Base-by-base conservation (phyloP, 257 asterid genomes). In the Eustoma russellianum region DNA sequence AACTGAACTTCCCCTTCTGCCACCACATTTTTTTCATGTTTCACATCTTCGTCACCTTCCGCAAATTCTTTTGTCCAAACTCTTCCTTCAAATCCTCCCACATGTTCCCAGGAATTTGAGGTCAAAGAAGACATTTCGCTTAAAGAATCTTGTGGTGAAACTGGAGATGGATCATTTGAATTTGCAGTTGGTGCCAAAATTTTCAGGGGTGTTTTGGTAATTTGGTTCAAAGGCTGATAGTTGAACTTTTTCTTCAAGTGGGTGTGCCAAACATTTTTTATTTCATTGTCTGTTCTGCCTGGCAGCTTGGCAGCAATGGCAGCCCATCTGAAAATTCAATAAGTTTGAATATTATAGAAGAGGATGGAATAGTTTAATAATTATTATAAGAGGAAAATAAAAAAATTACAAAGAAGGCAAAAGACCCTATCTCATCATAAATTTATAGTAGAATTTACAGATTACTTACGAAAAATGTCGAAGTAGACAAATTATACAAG, bases 211-310 rank as follows among this genome's bases (percentile, higher is more conserved):
- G 68, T 61, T 70, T 79, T 85, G 68, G 82, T 50, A 50, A 34
- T 66, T 33, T 69, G 78, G 12, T 38, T 8, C 5, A 10, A 11
- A 60, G 69, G 62, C 60, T 71, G 35, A 19, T 72, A 4, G 30
- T 70, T 75, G 1, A 79, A 71, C 67, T 64, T 78, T 67, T 88
- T 88, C 89, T 88, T 88, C 67, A 88, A 61, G 63, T 77, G 85
- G 33, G 93, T 88, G 71, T 88, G 95, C 97, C 95, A 88, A 33
- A 88, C 86, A 66, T 88, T 88, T 77, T 88, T 88, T 15, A 88
- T 88, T 58, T 88, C 96, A 8, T 88, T 88, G 73, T 88, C 96
- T 11, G 96, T 88, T 60, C 96, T 59, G 34, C 96, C 96, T 12
- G 96, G 88, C 12, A 88, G 69, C 69, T 76, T 82, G 35, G 93